phyloP scores from a whole-genome alignment of 1,284 basidiomycete species.

The Inonotus hispidus region DNA sequence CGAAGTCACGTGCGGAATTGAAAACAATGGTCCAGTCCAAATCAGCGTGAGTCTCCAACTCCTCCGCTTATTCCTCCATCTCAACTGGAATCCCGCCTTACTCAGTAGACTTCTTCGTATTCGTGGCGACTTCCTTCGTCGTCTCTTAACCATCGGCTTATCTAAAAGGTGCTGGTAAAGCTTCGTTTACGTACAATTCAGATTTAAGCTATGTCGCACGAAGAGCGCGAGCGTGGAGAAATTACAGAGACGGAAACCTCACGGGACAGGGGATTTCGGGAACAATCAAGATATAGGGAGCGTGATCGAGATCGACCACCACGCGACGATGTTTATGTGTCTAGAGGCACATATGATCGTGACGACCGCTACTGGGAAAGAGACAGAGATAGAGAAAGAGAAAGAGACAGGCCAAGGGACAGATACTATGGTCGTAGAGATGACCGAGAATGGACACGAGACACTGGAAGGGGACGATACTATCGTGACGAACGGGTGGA shows the following conservation, averaged over 20 bases:
- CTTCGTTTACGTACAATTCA: too few species aligned
- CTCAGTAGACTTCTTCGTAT: too few species aligned
- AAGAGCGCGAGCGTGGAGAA: constrained; percentile 5
- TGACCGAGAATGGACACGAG: constrained; percentile 10
- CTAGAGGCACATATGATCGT: neutral
- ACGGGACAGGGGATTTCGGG: neutral
- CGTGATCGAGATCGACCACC: neutral
- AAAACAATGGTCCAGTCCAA: too few species aligned
- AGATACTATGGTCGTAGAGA: constrained; percentile 2
- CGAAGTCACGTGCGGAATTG: too few species aligned
- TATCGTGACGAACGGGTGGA: constrained; percentile 9
- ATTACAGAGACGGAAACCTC: neutral
- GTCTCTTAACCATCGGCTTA: too few species aligned
- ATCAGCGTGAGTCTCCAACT: too few species aligned
- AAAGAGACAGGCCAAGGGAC: constrained; percentile 11
- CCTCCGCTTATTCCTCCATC: too few species aligned
- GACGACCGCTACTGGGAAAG: constrained; percentile 7
- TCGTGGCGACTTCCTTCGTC: too few species aligned
- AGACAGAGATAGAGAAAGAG: constrained; percentile 6
- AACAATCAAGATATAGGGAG: neutral
- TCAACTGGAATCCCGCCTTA: too few species aligned
- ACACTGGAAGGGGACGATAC: constrained; percentile 7
- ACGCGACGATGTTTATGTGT: neutral
- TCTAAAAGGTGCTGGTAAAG: too few species aligned
- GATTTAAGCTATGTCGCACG: neutral